Evolutionary conservation across 2,329 filamentous ascomycete genomes (phyloP), one percentile per base, ranked within the genome.

Genomic region (Penicillium fuscoglaucum): DNA sequence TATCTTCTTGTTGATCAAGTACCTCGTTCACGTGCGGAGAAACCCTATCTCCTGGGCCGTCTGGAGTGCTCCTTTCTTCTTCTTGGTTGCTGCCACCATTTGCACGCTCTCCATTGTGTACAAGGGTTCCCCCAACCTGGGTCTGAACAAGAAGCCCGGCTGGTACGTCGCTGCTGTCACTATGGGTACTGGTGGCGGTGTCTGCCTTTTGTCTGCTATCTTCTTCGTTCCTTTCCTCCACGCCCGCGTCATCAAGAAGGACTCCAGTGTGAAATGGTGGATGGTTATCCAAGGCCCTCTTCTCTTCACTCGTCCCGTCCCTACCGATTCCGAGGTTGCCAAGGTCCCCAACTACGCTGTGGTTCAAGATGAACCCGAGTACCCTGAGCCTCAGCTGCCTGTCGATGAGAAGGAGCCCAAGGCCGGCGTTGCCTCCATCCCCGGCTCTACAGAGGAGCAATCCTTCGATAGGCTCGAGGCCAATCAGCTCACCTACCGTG

Each of bases 101-200:
- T 90, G 88, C 77, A 89, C 89, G 0, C 81, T 93, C 6, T 90
- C 87, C 44, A 86, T 93, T 67, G 89, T 92, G 66, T 91, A 90
- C 83, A 91, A 92, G 82, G 89, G 89, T 33, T 90, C 89, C 10
- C 88, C 89, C 26, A 86, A 80, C 59, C 82, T 90, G 31, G 82
- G 82, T 24, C 78, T 90, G 29, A 80, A 78, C 78, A 84, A 87
- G 59, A 73, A 74, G 66, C 87, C 89, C 1, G 74, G 75, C 9
- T 87, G 83, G 82, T 91, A 84, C 69, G 84, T 91, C 60, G 87
- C 82, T 12, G 76, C 83, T 15, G 87, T 91, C 60, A 87, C 86
- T 19, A 69, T 91, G 60, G 87, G 88, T 41, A 81, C 80, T 37
- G 88, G 88, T 60, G 78, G 74, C 47, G 88, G 84, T 57, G 75